Base-by-base conservation (phyloP, 2,329 filamentous ascomycete genomes). In the Aspergillus phoenicis region DNA sequence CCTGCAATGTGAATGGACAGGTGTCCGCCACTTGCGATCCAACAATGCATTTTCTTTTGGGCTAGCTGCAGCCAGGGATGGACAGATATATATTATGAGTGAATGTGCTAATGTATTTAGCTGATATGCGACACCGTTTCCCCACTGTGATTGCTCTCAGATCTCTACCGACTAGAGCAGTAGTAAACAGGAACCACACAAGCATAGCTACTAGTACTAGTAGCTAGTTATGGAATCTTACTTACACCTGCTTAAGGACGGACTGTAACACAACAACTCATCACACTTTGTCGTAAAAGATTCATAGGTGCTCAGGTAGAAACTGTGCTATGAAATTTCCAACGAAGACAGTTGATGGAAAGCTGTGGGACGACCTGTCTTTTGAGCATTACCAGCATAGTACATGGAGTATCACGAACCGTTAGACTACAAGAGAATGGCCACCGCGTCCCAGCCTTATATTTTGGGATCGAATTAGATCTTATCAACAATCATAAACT, bases 121-220 rank as follows among this genome's bases (percentile, higher is more conserved):
- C 62, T 57, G 62, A 60, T 63, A 57, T 60, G 63, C 66, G 63
- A 67, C 65, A 60, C 59, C 58, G 55, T 45, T 62, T 63, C 65
- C 53, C 63, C 65, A 68, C 67, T 66, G 47, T 58, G 63, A 68
- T 68, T 64, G 62, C 64, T 66, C 43, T 64, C 65, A 68, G 66
- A 69, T 68, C 67, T 66, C 61, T 61, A 47, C 53, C 59, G 58
- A 61, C 57, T 36, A 60, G 53, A 61, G 55, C 5, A 24, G 33
- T 36, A 36, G 33, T 36, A 11, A 7, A 8, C 5, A 15, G 8
- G 22, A 33, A 11, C 17, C 26, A 47, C 22, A 41, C 17, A 41
- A 26, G 41, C 41, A 45, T 24, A 45, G 22, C 36, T 56, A 43
- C 8, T 30, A 30, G 28, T 11, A n/a, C n/a, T n/a, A 30, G 10